A percentile compares a stretch with the other conserved stretches of the same genome.
phyloP scores from a whole-genome alignment of 2,329 filamentous ascomycete species.

The Aureobasidium sp. region DNA sequence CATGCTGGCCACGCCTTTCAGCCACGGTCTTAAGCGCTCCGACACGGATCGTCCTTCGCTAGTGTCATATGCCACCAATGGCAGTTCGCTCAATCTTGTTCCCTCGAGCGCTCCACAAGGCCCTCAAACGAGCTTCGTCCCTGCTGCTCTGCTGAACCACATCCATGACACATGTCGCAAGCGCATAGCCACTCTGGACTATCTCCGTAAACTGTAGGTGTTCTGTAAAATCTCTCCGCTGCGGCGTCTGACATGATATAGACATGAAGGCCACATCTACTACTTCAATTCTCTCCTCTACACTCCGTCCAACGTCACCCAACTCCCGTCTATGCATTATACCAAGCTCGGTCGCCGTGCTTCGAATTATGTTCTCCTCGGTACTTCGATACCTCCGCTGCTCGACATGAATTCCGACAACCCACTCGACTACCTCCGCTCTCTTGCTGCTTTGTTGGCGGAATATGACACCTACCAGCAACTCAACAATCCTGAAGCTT shows the following conservation, averaged over 20 bases:
- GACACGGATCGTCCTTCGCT: constrained; percentile 13
- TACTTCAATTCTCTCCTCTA: constrained; percentile 98
- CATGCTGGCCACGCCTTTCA: constrained; percentile 14
- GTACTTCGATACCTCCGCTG: constrained; percentile 81
- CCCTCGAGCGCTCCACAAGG: neutral
- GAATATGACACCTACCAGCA: constrained; percentile 95
- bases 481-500: constrained; percentile 62
- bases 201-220: constrained; percentile 81
- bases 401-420: constrained; percentile 78
- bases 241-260: constrained; percentile 32
- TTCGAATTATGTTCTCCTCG: constrained; percentile 87
- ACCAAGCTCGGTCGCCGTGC: constrained; percentile 82
- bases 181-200: constrained; percentile 88
- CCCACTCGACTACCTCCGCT: constrained; percentile 77
- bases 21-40: constrained; percentile 14
- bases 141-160: constrained; percentile 53
- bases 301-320: constrained; percentile 69
- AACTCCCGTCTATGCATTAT: constrained; percentile 78
- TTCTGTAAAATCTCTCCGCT: neutral
- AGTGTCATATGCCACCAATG: neutral
- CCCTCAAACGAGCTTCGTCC: constrained; percentile 33
- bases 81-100: neutral
- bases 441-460: constrained; percentile 73
- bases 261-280: constrained; percentile 88
- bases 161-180: constrained; percentile 85